Percentiles rank a stretch among this genome's conserved stretches.
Conservation (phyloP, 2,329 filamentous ascomycete species). For the Plectosphaerella plurivora region DNA sequence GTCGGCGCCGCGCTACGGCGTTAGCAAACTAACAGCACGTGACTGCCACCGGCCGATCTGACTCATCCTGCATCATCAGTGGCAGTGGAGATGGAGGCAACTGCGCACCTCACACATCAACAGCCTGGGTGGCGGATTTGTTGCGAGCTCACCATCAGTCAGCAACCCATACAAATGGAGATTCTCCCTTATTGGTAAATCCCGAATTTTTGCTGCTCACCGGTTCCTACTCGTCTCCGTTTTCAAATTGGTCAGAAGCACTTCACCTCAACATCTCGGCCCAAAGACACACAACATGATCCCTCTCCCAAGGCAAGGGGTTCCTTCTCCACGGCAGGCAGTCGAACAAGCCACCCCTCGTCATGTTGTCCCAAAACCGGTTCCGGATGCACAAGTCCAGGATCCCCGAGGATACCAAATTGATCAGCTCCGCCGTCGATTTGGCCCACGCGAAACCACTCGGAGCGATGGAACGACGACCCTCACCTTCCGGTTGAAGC, state of each 20-base stretch:
- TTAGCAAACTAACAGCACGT: too few relatives aligned
- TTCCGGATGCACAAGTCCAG: constrained; percentile 58
- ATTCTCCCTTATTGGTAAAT: not conserved
- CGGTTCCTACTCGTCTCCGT: not conserved
- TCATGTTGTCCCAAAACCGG: constrained; percentile 59
- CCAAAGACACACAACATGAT: constrained; percentile 28
- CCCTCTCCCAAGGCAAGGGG: constrained; percentile 24
- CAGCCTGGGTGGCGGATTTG: too few relatives aligned
- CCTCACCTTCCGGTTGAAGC: constrained; percentile 60
- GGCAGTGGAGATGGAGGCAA: too few relatives aligned
- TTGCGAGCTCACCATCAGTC: too few relatives aligned
- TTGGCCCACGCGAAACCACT: constrained; percentile 41
- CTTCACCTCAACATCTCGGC: not conserved
- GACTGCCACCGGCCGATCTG: too few relatives aligned
- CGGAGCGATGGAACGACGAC: constrained; percentile 45
- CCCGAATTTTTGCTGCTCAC: not conserved
- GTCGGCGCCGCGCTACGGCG: too few relatives aligned
- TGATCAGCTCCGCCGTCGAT: constrained; percentile 66
- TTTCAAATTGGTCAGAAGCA: constrained; percentile 3
- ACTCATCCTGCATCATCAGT: too few relatives aligned
- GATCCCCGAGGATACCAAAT: constrained; percentile 73
- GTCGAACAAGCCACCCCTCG: constrained; percentile 37
- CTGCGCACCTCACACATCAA: too few relatives aligned
- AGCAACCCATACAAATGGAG: too few relatives aligned
- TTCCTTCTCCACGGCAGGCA: constrained; percentile 36